Evolutionary conservation across 139 green algal genomes (phyloP), one percentile per base, ranked within the genome.

Genomic region (Pycnococcus provasolii): DNA sequence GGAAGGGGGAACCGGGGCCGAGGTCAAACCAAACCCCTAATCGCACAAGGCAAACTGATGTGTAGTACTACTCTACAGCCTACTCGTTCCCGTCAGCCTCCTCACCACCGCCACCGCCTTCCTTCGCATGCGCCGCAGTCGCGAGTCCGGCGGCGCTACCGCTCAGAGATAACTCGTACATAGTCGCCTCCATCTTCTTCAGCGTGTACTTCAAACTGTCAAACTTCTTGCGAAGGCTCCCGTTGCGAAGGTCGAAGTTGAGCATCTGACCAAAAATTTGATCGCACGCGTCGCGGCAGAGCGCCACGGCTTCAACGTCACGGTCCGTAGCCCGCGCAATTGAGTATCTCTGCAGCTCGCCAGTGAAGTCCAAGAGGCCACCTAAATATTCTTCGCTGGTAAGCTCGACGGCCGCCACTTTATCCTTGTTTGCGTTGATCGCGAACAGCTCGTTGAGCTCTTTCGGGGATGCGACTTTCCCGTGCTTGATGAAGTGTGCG

Each of bases 121-220:
- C 62, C 45, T 42, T 59, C 45, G 62, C 37, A 3, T 42, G 43
- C 62, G 40, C 57, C 62, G 45, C 51, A 26, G 26, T 26, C 26
- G 26, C 26, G 26, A 26, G 26, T 26, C 26, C 26, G 26, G 26
- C 26, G 43, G 62, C 62, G 15, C 26, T 47, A 15, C 6, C 45
- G 43, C 43, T 68, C 62, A 70, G 64, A 3, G 64, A 58, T 9
- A 90, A 73, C 81, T 91, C 84, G 66, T 91, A 91, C 67, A 91
- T 70, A 4, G 77, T 84, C 58, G 76, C 83, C 74, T 90, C 86
- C 45, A 91, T 60, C 72, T 90, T 90, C 66, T 85, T 86, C 7
- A 90, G 75, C 4, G 82, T 90, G 73, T 91, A 91, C 72, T 91
- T 91, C 7, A 91, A 67, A 1, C 55, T 40, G 60, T 91, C 86